Conservation (phyloP, 306 rosid species). For the Geum urbanum region DNA sequence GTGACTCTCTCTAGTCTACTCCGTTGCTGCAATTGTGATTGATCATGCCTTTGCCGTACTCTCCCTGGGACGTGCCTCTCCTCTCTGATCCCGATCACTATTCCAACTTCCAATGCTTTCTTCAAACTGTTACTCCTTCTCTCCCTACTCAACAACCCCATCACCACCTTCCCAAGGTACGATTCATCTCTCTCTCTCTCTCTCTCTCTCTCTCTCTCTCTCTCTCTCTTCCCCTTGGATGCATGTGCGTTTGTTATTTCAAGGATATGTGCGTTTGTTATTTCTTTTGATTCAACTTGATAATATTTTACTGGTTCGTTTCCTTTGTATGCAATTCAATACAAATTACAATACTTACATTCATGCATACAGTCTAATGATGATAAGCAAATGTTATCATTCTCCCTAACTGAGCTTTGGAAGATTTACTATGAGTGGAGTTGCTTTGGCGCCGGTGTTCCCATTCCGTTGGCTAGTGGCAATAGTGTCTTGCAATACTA, state of each 20-base stretch:
- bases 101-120: conserved; percentile 24
- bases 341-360: too few species aligned
- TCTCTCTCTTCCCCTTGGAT: too few species aligned
- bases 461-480: conserved; percentile 23
- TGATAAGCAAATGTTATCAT: neutral
- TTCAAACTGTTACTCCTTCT: conserved; percentile 17
- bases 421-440: conserved; percentile 15
- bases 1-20: too few species aligned
- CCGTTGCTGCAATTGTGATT: too few species aligned
- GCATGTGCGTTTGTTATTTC: too few species aligned
- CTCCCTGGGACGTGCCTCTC: conserved; percentile 28
- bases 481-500: conserved; percentile 21
- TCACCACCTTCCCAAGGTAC: conserved; percentile 11
- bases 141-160: neutral
- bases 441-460: conserved; percentile 20
- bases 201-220: too few species aligned
- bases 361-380: too few species aligned
- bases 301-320: too few species aligned
- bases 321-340: too few species aligned
- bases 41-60: neutral
- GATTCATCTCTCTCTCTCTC: too few species aligned
- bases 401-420: conserved; percentile 18
- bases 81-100: conserved; percentile 11
- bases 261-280: too few species aligned
- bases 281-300: too few species aligned